phyloP scores from a whole-genome alignment of 148 eudicot species.

The Beta vulgaris region DNA sequence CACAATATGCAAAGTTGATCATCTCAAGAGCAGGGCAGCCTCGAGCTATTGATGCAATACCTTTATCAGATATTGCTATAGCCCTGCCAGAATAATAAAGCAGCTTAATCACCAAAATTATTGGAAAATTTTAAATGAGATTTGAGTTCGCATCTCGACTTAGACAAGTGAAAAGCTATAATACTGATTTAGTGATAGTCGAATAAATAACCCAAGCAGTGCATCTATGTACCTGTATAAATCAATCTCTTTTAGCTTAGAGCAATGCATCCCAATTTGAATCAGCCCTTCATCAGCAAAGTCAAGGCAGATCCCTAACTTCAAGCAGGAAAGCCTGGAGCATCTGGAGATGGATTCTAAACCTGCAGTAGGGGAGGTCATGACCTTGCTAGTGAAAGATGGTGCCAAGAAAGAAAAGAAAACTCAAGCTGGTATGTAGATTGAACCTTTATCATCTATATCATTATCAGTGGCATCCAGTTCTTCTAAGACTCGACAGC shows the following conservation, averaged over 20 bases:
- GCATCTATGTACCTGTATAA: conserved; percentile 55
- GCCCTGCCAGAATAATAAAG: conserved; percentile 37
- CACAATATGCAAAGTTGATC: conserved; percentile 67
- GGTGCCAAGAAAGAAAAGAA: not conserved
- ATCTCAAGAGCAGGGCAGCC: conserved; percentile 64
- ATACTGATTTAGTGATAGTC: not conserved
- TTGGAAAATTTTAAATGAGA: not conserved
- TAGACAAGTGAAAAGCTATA: not conserved
- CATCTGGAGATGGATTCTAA: conserved; percentile 68
- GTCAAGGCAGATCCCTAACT: conserved; percentile 68
- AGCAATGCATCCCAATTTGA: conserved; percentile 58
- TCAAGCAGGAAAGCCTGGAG: conserved; percentile 49
- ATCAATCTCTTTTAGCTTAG: conserved; percentile 68
- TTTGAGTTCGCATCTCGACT: not conserved
- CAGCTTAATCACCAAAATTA: not conserved
- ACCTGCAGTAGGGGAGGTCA: conserved; percentile 35
- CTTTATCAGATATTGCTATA: conserved; percentile 59
- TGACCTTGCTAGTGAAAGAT: not conserved
- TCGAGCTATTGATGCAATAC: conserved; percentile 53
- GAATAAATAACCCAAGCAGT: not conserved
- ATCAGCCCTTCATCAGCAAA: conserved; percentile 62
- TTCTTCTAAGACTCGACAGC: conserved; percentile 60
- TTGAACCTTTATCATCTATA: conserved; percentile 67
- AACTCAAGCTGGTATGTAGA: not conserved
- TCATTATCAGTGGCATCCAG: conserved; percentile 78